Conservation (phyloP, 495 filamentous ascomycete genomes). For the Mycothermus thermophilus region DNA sequence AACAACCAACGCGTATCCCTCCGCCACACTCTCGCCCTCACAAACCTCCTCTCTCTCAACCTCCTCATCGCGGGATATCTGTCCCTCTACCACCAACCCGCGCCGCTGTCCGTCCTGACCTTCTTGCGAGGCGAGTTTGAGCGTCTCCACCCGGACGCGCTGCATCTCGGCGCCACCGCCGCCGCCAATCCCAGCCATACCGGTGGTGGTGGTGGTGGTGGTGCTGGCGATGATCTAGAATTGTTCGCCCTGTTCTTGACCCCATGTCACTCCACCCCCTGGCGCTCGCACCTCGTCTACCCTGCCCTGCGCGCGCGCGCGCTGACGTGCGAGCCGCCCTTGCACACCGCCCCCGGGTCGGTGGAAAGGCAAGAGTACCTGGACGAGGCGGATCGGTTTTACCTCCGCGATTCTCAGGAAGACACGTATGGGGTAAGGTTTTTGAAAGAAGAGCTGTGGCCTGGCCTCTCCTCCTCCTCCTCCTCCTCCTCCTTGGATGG, state of each 20-base stretch:
- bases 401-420: slow-evolving; percentile 20
- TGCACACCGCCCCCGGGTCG: slow-evolving; percentile 41
- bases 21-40: slow-evolving; percentile 40
- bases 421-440: slow-evolving; percentile 32
- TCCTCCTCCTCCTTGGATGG: too few relatives aligned
- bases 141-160: slow-evolving; percentile 26
- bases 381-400: slow-evolving; percentile 89
- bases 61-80: slow-evolving; percentile 60
- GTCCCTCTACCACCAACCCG: slow-evolving; percentile 63
- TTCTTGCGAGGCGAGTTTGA: slow-evolving; percentile 65
- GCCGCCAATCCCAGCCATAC: background rate
- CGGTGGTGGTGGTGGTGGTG: too few relatives aligned
- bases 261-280: slow-evolving; percentile 96
- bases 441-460: slow-evolving; percentile 34
- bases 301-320: slow-evolving; percentile 69
- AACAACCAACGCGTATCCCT: slow-evolving; percentile 15
- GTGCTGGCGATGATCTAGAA: slow-evolving; percentile 16
- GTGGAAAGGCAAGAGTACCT: slow-evolving; percentile 47
- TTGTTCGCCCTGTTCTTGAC: slow-evolving; percentile 83
- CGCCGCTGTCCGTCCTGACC: slow-evolving; percentile 52
- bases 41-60: slow-evolving; percentile 50
- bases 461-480: too few relatives aligned
- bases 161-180: slow-evolving; percentile 9
- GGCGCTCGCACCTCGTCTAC: slow-evolving; percentile 74
- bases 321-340: slow-evolving; percentile 78